Base-by-base conservation (phyloP, 2,329 filamentous ascomycete species). In the Beauveria pseudobassiana region DNA sequence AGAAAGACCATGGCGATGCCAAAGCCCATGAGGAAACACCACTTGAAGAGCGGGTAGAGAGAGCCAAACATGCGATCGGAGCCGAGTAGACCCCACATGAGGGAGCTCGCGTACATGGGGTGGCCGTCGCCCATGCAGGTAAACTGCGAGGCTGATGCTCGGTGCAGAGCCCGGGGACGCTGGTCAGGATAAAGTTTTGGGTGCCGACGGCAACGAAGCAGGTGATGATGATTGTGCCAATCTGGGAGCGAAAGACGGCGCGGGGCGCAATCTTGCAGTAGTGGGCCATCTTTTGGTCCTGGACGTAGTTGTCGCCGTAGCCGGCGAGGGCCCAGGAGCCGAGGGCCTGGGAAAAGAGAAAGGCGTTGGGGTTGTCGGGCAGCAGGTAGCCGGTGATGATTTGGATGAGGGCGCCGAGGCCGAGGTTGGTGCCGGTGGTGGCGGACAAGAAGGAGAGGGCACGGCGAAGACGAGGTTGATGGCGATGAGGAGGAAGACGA, bases 31-130 rank as follows among this genome's bases (percentile, higher is more conserved):
- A 77, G 70, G 69, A 78, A 78, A 62, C 76, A 78, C 75, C 73
- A 77, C 66, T 74, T 74, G 62, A 78, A 70, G 28, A 78, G 66
- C 3, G 76, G 76, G 62, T 78, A 78, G 42, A 77, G 65, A 3
- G 70, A 68, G 60, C 74, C 72, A 66, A 79, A 79, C 72, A 78
- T 72, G 16, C 80, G 73, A 1, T 72, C 70, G 0, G 81, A 81
- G 1, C 81, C 81, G 18, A 83, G 76, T n/a, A 76, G 74, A 50
- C 77, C 81, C 80, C 80, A 82, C 61, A 82, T 76, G 18, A 81
- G 55, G 22, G 61, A 72, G 1, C 76, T 77, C 2, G 76, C 76
- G 3, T 76, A 80, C 65, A 76, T 79, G 5, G 78, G 75, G n/a
- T 77, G 77, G n/a, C 77, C 74, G 8, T 77, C 78, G 63, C 75